A percentile compares a stretch with the other conserved stretches of the same genome.
Evolutionary conservation across 106 monocot genomes (phyloP).

Genomic region (Allium cepa): DNA sequence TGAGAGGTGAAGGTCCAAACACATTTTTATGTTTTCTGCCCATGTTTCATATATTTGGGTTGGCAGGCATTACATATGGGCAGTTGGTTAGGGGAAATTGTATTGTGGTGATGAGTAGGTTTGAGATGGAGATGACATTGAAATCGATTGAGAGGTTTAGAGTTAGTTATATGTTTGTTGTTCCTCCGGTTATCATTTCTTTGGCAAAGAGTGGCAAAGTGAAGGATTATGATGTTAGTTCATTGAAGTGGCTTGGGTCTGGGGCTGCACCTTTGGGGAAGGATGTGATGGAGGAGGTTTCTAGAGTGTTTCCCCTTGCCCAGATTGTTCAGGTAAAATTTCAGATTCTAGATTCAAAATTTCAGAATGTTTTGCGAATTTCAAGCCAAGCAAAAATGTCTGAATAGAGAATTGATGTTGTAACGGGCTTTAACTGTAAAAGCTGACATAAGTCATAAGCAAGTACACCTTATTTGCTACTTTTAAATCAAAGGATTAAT

Average conservation of each 20-base stretch:
- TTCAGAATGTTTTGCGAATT: no score
- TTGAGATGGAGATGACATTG: conserved; percentile 53
- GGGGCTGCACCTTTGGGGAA: conserved; percentile 83
- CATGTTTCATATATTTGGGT: conserved; percentile 75
- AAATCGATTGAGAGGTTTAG: conserved; percentile 36
- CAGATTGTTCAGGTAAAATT: conserved; percentile 51
- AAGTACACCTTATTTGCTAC: no score
- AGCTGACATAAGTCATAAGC: no score
- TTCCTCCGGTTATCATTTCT: conserved; percentile 80
- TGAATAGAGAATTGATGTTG: no score
- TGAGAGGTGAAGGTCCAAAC: conserved; percentile 30
- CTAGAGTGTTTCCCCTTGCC: conserved; percentile 24
- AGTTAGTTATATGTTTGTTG: conserved; percentile 35
- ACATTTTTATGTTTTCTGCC: conserved; percentile 64
- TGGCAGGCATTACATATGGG: conserved; percentile 34
- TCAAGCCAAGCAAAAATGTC: no score
- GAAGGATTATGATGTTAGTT: conserved; percentile 53
- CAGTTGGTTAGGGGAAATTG: conserved; percentile 61
- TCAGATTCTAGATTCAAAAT: no score
- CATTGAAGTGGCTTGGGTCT: conserved; percentile 29
- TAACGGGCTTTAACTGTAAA: no score
- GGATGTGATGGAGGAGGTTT: conserved; percentile 70
- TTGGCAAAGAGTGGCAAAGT: conserved; percentile 63
- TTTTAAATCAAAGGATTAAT: no score
- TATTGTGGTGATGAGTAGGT: conserved; percentile 49